Percentiles rank a stretch among this genome's conserved stretches.
phyloP scores from a whole-genome alignment of 2,329 filamentous ascomycete species.

The Raffaelea ambrosiae region DNA sequence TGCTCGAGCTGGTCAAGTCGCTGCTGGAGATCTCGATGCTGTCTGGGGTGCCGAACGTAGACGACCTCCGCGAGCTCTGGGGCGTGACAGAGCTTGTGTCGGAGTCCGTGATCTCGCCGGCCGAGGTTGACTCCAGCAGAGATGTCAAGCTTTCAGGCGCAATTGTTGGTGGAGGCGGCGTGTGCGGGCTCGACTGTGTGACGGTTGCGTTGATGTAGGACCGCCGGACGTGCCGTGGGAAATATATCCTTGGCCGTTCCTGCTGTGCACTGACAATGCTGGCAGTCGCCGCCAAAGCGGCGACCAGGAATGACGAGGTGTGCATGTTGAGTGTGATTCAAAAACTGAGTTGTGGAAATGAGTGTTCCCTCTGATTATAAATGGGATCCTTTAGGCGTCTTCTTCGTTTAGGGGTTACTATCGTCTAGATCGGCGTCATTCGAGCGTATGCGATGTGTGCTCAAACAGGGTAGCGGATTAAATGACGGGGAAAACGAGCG shows the following conservation, averaged over 20 bases:
- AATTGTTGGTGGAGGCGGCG: conserved; percentile 15
- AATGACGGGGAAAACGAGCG: neutral
- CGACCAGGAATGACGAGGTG: conserved; percentile 37
- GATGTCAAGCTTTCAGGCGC: conserved; percentile 4
- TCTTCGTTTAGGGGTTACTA: neutral
- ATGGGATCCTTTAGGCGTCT: neutral
- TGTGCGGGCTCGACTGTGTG: conserved; percentile 20
- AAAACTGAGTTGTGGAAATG: neutral
- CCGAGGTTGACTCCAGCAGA: neutral
- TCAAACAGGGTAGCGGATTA: neutral
- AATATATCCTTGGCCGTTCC: conserved; percentile 44
- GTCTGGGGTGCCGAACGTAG: neutral
- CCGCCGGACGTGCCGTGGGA: conserved; percentile 47
- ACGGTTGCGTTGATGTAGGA: conserved; percentile 35
- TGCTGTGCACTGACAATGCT: conserved; percentile 35
- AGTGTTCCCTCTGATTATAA: neutral
- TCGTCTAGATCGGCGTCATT: conserved; percentile 4
- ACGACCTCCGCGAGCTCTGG: neutral
- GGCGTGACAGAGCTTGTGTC: neutral
- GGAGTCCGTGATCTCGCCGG: neutral
- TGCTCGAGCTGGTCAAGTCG: neutral
- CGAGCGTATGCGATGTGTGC: neutral
- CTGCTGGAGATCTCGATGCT: neutral
- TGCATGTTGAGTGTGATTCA: conserved; percentile 30
- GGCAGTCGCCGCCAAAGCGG: conserved; percentile 39